Conservation (phyloP, 164 flowering plant species). For the Magnolia changhungtana region DNA sequence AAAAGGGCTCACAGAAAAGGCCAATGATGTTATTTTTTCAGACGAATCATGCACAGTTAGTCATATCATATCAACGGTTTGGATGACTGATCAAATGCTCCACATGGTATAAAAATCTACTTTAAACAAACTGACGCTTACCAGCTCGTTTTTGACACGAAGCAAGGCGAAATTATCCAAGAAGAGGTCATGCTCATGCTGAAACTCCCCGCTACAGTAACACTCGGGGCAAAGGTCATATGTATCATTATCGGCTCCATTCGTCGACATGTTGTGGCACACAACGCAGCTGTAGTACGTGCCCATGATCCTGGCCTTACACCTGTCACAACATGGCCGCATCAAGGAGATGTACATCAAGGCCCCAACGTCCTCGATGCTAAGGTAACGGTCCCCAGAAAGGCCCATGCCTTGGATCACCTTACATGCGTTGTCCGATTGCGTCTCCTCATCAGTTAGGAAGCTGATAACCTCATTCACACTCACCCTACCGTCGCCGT, state of each 20-base stretch:
- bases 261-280: not conserved
- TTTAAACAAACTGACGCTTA: not conserved
- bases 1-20: no score
- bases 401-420: not conserved
- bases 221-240: conserved; percentile 5
- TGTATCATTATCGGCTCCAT: not conserved
- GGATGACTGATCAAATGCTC: no score
- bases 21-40: no score
- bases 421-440: not conserved
- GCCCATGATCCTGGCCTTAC: conserved; percentile 1
- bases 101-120: no score
- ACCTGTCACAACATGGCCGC: conserved; percentile 3
- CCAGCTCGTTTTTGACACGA: not conserved
- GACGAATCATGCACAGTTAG: no score
- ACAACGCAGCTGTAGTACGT: conserved; percentile 4
- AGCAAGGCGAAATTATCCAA: conserved; percentile 7
- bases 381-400: not conserved
- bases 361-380: conserved; percentile 8
- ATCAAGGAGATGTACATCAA: conserved; percentile 4
- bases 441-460: not conserved
- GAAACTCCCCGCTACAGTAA: not conserved
- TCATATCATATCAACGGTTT: no score
- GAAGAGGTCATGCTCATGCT: not conserved
- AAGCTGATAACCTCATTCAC: not conserved
- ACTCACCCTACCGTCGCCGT: conserved; percentile 3